Evolutionary conservation across 2,329 filamentous ascomycete species (phyloP).

Genomic region (Myrmaecium sp.): DNA sequence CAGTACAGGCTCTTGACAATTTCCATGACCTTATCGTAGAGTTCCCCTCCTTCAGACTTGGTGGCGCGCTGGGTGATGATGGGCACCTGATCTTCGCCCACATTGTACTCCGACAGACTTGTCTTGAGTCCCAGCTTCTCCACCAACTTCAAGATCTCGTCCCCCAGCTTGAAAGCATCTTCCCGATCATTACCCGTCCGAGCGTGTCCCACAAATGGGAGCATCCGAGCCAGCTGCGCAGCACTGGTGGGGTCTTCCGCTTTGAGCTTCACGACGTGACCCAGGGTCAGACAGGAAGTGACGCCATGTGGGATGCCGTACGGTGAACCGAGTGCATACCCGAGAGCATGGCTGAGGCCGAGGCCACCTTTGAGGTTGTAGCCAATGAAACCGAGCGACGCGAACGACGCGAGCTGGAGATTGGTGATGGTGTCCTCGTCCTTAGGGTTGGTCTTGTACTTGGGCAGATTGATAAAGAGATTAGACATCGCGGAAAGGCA

Average conservation of each 20-base stretch:
- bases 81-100: slow-evolving; percentile 23
- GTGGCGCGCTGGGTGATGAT: slow-evolving; percentile 29
- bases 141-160: slow-evolving; percentile 27
- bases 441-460: slow-evolving; percentile 28
- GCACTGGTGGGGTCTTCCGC: slow-evolving; percentile 27
- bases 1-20: slow-evolving; percentile 27
- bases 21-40: slow-evolving; percentile 26
- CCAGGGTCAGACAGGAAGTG: slow-evolving; percentile 37
- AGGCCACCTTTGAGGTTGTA: slow-evolving; percentile 33
- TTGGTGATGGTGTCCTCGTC: slow-evolving; percentile 33
- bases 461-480: slow-evolving; percentile 31
- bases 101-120: slow-evolving; percentile 29
- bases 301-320: slow-evolving; percentile 40
- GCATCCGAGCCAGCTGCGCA: slow-evolving; percentile 26
- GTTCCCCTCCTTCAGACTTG: slow-evolving; percentile 22
- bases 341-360: slow-evolving; percentile 29
- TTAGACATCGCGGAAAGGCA: slow-evolving; percentile 26
- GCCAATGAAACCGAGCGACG: slow-evolving; percentile 32
- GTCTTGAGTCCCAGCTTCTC: slow-evolving; percentile 25
- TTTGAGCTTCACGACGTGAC: slow-evolving; percentile 37
- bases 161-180: slow-evolving; percentile 28
- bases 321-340: slow-evolving; percentile 37
- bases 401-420: slow-evolving; percentile 36
- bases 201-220: slow-evolving; percentile 26
- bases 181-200: slow-evolving; percentile 22